Base-by-base conservation (phyloP, 352 stramenopile genomes). In the Globisporangium emineosum region DNA sequence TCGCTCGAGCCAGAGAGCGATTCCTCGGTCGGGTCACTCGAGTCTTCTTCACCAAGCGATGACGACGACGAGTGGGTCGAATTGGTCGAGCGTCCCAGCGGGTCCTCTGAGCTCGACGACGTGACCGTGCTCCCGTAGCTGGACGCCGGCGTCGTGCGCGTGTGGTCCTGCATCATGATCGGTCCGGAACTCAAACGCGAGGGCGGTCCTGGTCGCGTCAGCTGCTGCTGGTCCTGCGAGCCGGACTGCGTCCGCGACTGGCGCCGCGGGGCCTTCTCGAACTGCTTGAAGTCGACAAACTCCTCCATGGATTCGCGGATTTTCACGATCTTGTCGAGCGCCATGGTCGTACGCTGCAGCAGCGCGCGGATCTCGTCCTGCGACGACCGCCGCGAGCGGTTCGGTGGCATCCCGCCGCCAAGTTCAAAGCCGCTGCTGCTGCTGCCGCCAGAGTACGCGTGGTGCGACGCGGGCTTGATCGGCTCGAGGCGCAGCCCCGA, bases 291-390 rank as follows among this genome's bases (percentile, higher is more conserved):
- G 65, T 93, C 85, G 32, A 93, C 83, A 19, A 90, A 67, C 21
- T 78, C 72, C 68, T 93, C 85, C 85, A 93, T 91, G 40, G 82
- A 91, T 69, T 93, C 81, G 54, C 85, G 82, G 59, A 93, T 93
- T 60, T 76, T 82, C 66, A 93, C 85, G 65, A 93, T 93, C 57
- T 89, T 89, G 71, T 91, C 79, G 60, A 93, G 76, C 32, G 85
- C 85, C 29, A 65, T 70, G 21, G 74, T 90, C 19, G 85, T 93
- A 37, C 83, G 82, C 58, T 78, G 69, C 52, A 93, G 66, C 49
- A 93, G 64, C 32, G 82, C 81, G 60, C 81, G 85, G 60, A 93
- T 91, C 70, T 90, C 81, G 65, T 91, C 79, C 62, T 88, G 75
- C 35, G 81, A 91, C 61, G 79, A 67, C 21, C 74, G 69, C 2